Percentiles rank a stretch among this genome's conserved stretches.
phyloP scores from a whole-genome alignment of 2,329 filamentous ascomycete genomes.

The Herpotrichia juniperi region DNA sequence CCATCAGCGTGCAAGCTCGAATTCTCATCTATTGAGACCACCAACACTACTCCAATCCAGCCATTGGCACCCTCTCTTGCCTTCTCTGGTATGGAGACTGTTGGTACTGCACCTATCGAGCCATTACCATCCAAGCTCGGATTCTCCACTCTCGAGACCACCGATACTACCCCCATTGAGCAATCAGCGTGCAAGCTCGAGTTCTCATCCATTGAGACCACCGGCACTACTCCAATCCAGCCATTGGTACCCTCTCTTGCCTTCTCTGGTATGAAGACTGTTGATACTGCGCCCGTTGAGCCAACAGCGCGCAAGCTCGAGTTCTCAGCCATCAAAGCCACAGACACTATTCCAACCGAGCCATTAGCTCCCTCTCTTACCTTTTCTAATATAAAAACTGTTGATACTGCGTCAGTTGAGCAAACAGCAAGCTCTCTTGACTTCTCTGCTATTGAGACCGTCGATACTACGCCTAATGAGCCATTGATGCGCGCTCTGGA shows the following conservation, averaged over 20 bases:
- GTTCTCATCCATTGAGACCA: no score
- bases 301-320: background rate
- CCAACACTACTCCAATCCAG: background rate
- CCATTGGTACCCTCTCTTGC: background rate
- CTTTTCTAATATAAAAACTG: no score
- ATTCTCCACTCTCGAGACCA: background rate
- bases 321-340: background rate
- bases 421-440: background rate
- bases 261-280: background rate
- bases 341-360: constrained; percentile 1
- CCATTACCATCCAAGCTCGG: background rate
- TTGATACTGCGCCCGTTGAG: background rate
- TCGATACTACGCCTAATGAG: background rate
- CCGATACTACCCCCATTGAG: constrained; percentile 3
- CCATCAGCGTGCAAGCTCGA: no score
- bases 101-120: background rate
- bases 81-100: background rate
- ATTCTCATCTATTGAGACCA: no score
- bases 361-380: no score
- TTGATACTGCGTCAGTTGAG: background rate
- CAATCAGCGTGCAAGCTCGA: no score
- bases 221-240: background rate
- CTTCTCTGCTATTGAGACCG: background rate
- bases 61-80: background rate
- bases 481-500: background rate